A percentile compares a stretch with the other conserved stretches of the same genome.
Conservation (phyloP, 345 rosid genomes). For the Hirschfeldia incana region DNA sequence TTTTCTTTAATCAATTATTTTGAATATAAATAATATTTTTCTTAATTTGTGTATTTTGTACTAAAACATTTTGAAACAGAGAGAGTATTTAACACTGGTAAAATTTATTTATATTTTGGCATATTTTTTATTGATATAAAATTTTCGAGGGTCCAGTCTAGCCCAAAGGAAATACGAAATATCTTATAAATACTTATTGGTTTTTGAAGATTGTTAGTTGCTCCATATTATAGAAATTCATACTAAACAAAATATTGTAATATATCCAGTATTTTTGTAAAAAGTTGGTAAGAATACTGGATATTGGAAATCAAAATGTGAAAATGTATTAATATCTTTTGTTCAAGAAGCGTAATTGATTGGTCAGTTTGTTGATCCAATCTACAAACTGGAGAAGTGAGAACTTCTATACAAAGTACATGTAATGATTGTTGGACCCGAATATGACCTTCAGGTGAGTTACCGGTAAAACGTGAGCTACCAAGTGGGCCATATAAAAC, state of each 20-base stretch:
- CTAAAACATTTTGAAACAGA: too few relatives aligned
- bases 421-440: too few relatives aligned
- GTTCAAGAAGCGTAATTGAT: background rate
- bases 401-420: constrained; percentile 12
- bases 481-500: too few relatives aligned
- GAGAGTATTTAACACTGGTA: too few relatives aligned
- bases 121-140: too few relatives aligned
- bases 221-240: background rate
- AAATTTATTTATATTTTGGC: too few relatives aligned
- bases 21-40: too few relatives aligned
- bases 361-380: background rate
- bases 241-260: background rate
- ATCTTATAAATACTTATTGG: background rate
- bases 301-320: background rate
- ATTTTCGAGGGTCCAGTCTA: too few relatives aligned
- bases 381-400: constrained; percentile 1
- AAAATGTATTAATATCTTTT: background rate
- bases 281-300: background rate
- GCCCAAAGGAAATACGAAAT: background rate
- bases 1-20: too few relatives aligned
- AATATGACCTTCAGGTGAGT: too few relatives aligned
- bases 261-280: background rate
- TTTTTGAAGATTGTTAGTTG: background rate
- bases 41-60: too few relatives aligned
- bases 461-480: too few relatives aligned